Evolutionary conservation across 1,284 basidiomycete genomes (phyloP).

Genomic region (Rhodotorula mucilaginosa): DNA sequence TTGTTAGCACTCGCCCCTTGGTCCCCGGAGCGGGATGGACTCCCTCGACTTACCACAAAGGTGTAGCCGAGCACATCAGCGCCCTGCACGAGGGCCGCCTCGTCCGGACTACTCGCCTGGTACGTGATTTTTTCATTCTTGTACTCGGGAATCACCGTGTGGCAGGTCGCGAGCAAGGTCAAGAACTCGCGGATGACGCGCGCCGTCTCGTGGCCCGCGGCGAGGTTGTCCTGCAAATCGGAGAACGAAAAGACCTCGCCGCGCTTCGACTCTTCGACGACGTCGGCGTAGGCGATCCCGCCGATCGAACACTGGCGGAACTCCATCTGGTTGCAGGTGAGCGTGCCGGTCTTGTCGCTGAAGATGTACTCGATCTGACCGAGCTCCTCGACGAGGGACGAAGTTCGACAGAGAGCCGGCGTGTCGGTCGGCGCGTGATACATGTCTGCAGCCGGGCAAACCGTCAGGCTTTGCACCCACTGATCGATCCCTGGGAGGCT

Average conservation of each 20-base stretch:
- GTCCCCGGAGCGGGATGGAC: background rate
- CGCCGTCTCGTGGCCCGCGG: constrained; percentile 52
- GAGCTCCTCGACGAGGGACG: constrained; percentile 94
- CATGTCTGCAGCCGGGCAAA: constrained; percentile 46
- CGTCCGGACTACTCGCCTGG: constrained; percentile 97
- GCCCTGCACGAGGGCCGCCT: constrained; percentile 91
- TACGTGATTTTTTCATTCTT: constrained; percentile 69
- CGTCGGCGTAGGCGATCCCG: constrained; percentile 84
- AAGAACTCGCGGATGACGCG: constrained; percentile 76
- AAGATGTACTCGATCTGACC: constrained; percentile 99
- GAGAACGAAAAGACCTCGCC: constrained; percentile 53
- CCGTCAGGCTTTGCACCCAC: background rate
- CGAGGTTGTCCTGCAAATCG: constrained; percentile 50
- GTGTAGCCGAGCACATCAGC: constrained; percentile 89
- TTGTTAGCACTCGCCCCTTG: background rate
- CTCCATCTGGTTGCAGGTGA: constrained; percentile 97
- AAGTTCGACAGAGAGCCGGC: constrained; percentile 92
- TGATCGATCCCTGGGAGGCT: constrained; percentile 59
- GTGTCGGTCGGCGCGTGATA: constrained; percentile 94
- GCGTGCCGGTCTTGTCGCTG: constrained; percentile 96
- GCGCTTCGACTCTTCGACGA: constrained; percentile 76
- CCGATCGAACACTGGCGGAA: constrained; percentile 87
- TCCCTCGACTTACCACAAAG: constrained; percentile 69
- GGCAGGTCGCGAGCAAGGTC: constrained; percentile 88
- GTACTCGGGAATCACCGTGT: constrained; percentile 98